phyloP scores from a whole-genome alignment of 176 grass and related monocot species.

The Otatea glauca region DNA sequence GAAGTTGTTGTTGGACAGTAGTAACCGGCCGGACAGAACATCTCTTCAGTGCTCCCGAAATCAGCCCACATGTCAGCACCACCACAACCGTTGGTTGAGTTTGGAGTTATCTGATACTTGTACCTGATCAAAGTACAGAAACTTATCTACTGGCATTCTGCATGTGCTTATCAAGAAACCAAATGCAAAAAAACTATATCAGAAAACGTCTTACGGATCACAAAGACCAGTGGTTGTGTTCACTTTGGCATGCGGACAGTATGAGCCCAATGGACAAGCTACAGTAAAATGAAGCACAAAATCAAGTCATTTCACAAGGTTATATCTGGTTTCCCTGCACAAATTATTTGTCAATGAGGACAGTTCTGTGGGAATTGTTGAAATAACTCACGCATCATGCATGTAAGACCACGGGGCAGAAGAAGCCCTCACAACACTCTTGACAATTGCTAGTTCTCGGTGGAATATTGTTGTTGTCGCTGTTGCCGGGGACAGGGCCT shows the following conservation, averaged over 20 bases:
- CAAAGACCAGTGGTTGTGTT: conserved; percentile 72
- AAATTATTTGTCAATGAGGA: background rate
- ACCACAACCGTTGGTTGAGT: conserved; percentile 58
- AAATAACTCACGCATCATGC: conserved; percentile 85
- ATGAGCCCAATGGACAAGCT: conserved; percentile 93
- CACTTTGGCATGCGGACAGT: conserved; percentile 61
- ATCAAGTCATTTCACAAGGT: conserved; percentile 9
- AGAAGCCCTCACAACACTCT: conserved; percentile 83
- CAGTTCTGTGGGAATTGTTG: background rate
- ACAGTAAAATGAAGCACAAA: conserved; percentile 24
- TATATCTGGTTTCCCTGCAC: background rate
- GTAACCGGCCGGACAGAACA: conserved; percentile 81
- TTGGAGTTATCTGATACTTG: conserved; percentile 74
- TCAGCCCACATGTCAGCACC: conserved; percentile 87
- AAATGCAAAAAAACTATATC: background rate
- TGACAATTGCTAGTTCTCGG: conserved; percentile 49
- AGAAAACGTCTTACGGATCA: conserved; percentile 80
- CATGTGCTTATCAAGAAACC: conserved; percentile 18
- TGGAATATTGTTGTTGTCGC: conserved; percentile 28
- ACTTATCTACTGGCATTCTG: background rate
- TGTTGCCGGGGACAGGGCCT: background rate
- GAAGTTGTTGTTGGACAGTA: conserved; percentile 73
- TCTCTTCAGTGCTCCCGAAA: conserved; percentile 58
- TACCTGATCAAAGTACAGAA: conserved; percentile 53
- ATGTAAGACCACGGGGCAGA: conserved; percentile 86